Base-by-base conservation (phyloP, 345 rosid genomes). In the Lenwebbia sp. region DNA sequence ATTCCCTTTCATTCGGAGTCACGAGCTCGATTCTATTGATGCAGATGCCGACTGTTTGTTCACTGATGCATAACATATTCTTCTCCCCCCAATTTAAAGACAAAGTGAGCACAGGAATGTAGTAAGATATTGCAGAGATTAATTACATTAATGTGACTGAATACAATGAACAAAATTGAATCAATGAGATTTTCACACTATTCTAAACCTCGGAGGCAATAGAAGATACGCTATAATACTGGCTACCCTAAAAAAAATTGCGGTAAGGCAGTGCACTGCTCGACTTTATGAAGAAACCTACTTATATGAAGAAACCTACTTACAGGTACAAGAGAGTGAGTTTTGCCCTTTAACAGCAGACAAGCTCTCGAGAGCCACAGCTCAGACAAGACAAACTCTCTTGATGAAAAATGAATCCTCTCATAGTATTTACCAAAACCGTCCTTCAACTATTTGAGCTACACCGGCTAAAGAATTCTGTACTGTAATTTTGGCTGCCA, bases 401-500 rank as follows among this genome's bases (percentile, higher is more conserved):
- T 50, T 54, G 76, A 75, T 84, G 57, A 55, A 74, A 75, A 86
- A 88, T 52, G 86, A 85, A 87, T 88, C 41, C 47, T 88, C 86
- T n/a, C 87, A 60, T 54, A 51, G 60, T 85, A 92, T 92, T 84
- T 92, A 49, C 55, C 75, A 19, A n/a, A 55, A 88, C 88, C 78
- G 65, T 84, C 85, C 86, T 90, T 92, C 86, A 85, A 86, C 89
- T 86, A 84, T 87, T 91, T 22, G 52, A 54, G 86, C 91, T 88
- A 84, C 30, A 62, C 65, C 54, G 92, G 88, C 91, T 91, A 84
- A 92, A 91, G 89, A 91, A 97, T 82, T 94, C 95, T 83, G 97
- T 91, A 88, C 96, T 94, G 90, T 90, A 95, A 86, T 93, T 92
- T 88, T 95, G 98, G 88, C 94, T 93, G 51, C 98, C 98, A 84